These are phyloP conservation scores for Coniosporium tulheliwenetii DNA, from an alignment of 2,329 filamentous ascomycete species.

Conservation along the genomic window DNA sequence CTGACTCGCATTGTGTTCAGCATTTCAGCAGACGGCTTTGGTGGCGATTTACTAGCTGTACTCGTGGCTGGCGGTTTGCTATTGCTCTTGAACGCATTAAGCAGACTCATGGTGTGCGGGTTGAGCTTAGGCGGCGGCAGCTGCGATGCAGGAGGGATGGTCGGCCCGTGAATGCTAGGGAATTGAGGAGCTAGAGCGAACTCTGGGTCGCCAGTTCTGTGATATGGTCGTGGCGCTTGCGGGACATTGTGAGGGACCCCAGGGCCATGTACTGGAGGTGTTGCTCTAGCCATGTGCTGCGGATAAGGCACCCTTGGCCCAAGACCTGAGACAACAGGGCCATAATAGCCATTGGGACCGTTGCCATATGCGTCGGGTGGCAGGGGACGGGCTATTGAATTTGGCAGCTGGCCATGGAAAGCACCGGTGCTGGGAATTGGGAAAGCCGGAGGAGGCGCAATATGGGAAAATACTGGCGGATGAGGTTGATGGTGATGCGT, in stretches of 20 bases:
- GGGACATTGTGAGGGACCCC: slow-evolving; percentile 3
- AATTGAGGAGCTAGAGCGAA: slow-evolving; percentile 23
- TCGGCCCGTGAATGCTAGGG: slow-evolving; percentile 22
- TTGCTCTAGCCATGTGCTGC: slow-evolving; percentile 8
- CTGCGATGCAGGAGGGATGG: slow-evolving; percentile 39
- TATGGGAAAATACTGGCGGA: slow-evolving; percentile 11
- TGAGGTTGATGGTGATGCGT: slow-evolving; percentile 36
- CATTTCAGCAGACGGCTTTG: neutral
- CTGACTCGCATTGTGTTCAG: slow-evolving; percentile 4
- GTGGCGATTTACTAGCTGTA: slow-evolving; percentile 1
- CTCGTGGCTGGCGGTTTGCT: slow-evolving; percentile 4
- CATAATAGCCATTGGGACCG: no score
- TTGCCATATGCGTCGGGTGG: slow-evolving; percentile 1
- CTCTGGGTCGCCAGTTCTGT: slow-evolving; percentile 23
- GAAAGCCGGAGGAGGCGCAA: no score
- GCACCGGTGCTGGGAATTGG: no score
- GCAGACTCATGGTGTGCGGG: slow-evolving; percentile 38
- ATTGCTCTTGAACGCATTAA: slow-evolving; percentile 39
- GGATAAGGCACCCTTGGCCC: slow-evolving; percentile 7
- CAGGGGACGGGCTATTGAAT: slow-evolving; percentile 10
- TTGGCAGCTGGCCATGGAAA: slow-evolving; percentile 18
- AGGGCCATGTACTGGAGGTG: slow-evolving; percentile 4
- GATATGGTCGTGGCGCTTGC: slow-evolving; percentile 25
- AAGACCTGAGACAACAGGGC: slow-evolving; percentile 6
- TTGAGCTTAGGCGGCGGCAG: slow-evolving; percentile 43